Base-by-base conservation (phyloP, 345 rosid genomes). In the Excoecaria agallocha region DNA sequence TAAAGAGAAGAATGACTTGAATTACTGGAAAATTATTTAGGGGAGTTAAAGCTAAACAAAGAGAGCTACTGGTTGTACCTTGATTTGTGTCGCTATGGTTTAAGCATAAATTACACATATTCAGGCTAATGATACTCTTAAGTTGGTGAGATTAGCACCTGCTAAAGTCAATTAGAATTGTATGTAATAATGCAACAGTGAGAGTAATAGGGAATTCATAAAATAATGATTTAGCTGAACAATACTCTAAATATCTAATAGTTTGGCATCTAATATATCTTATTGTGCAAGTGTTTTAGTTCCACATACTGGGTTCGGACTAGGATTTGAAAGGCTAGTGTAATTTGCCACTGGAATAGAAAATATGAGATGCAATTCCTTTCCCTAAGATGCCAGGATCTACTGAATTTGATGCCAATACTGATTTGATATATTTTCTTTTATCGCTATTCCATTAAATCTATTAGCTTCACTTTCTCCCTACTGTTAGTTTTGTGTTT, bases 21-120 rank as follows among this genome's bases (percentile, higher is more conserved):
- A 13, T 86, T 86, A 64, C 82, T 95, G 63, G 99, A 95, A 89
- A 87, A 82, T 38, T 89, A 96, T 70, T 75, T 95, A 20, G 94
- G 91, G 62, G 96, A 82, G 48, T 76, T 93, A 72, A 91, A 90
- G 76, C 90, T 95, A 48, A 82, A 85, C 81, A 93, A 84, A 81
- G 96, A 95, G 50, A 87, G 88, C 87, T 95, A 80, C 82, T 93
- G 98, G 97, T 93, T 98, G 99, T 95, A 95, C 85, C 98, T 91
- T 50, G 99, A 95, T 86, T 80, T 24, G n/a, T n/a, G n/a, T n/a
- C n/a, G n/a, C n/a, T n/a, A n/a, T n/a, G n/a, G n/a, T n/a, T n/a
- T n/a, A n/a, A n/a, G n/a, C n/a, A n/a, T n/a, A n/a, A n/a, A n/a
- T n/a, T n/a, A n/a, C n/a, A n/a, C n/a, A n/a, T n/a, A n/a, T n/a